Base-by-base conservation (phyloP, 2,329 filamentous ascomycete genomes). In the Fusarium cicatricum region DNA sequence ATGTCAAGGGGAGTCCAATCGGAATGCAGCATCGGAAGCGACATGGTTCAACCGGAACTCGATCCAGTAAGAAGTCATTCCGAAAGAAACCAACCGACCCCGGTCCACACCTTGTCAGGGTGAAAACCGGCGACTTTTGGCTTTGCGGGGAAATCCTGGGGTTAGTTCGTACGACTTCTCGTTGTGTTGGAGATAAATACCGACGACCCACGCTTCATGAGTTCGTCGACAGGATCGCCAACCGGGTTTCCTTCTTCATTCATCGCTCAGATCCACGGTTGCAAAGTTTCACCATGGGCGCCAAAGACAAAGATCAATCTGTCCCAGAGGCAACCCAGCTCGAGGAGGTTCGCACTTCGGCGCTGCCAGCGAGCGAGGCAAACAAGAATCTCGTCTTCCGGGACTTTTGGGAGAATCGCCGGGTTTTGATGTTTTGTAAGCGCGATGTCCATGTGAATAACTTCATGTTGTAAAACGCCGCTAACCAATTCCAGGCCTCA, bases 351-450 rank as follows among this genome's bases (percentile, higher is more conserved):
- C 44, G 14, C 3, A n/a, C 42, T 16, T 23, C 39, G 11, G 42
- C 54, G 15, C 32, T 58, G 9, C 55, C 54, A 5, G 38, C 43
- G 11, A 57, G 46, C n/a, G 31, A 26, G 11, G 31, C 46, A 3
- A 54, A 60, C 3, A 45, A 60, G 15, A 45, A 51, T 12, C 50
- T 60, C 3, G 34, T 21, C 9, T 51, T 57, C n/a, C 45, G 46
- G 0, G 63, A 66, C 17, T 49, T 66, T n/a, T 66, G 60, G 63
- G 53, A 54, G 7, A 53, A 66, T 31, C 37, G 47, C 12, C 60
- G 63, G 11, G 63, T 66, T 29, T 33, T 66, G 48, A 26, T 37
- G 12, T 66, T 66, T 28, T 64, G 63, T 66, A 38, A 46, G 62
- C 17, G 26, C 5, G 3, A 15, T 34, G 12, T 17, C 31, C 16